Evolutionary conservation across 345 rosid genomes (phyloP).

Genomic region (Bruguiera gymnorhiza): DNA sequence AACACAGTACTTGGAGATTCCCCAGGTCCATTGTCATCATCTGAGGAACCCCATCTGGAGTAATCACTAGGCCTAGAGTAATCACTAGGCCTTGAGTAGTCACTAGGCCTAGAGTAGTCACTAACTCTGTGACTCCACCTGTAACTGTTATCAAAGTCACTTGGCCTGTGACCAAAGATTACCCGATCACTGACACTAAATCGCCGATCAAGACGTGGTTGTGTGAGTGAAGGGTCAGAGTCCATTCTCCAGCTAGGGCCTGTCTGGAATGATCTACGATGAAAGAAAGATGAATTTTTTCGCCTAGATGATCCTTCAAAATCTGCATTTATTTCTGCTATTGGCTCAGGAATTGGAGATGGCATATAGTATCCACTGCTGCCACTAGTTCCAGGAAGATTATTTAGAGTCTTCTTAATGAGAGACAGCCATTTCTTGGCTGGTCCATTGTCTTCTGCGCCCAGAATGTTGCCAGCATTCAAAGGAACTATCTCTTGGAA

Average conservation of each 20-base stretch:
- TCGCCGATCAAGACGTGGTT: conserved; percentile 72
- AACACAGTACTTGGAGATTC: conserved; percentile 86
- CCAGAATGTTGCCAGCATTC: conserved; percentile 94
- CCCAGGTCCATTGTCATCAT: conserved; percentile 85
- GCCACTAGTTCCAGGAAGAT: conserved; percentile 87
- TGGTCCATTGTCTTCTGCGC: conserved; percentile 97
- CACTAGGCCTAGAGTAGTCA: conserved; percentile 54
- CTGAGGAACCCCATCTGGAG: conserved; percentile 91
- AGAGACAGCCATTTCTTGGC: conserved; percentile 93
- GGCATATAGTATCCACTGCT: conserved; percentile 66
- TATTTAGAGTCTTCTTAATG: conserved; percentile 73
- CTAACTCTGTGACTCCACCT: conserved; percentile 41
- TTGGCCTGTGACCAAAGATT: conserved; percentile 71
- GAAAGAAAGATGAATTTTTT: conserved; percentile 74
- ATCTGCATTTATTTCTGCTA: conserved; percentile 89
- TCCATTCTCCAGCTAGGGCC: conserved; percentile 79
- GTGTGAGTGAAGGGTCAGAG: conserved; percentile 61
- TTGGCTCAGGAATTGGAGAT: conserved; percentile 86
- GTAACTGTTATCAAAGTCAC: conserved; percentile 64
- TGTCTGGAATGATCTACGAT: conserved; percentile 90
- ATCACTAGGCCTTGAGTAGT: conserved; percentile 77
- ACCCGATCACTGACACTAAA: conserved; percentile 92
- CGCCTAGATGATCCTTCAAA: conserved; percentile 89
- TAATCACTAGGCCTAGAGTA: conserved; percentile 88
- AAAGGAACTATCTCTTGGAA: conserved; percentile 99